Evolutionary conservation across 1,284 basidiomycete species (phyloP).

Genomic region (Volvariella volvacea): DNA sequence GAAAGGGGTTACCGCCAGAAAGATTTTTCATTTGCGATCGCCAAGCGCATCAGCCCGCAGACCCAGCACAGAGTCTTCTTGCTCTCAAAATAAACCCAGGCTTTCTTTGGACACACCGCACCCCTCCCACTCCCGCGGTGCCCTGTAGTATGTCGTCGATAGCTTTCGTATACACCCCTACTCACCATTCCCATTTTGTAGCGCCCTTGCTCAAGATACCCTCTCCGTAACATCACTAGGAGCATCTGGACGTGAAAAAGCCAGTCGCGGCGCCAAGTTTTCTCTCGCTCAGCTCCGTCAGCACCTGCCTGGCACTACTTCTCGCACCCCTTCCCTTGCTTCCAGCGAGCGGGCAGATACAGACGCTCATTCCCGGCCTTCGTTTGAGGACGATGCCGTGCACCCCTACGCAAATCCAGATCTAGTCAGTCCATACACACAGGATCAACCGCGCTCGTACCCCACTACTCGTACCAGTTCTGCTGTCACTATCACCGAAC

Average conservation of each 20-base stretch:
- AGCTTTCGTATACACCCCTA: constrained; percentile 6
- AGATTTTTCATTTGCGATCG: constrained; percentile 30
- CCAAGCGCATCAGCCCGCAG: constrained; percentile 37
- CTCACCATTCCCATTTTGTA: constrained; percentile 17
- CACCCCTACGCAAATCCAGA: constrained; percentile 79
- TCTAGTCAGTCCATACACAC: constrained; percentile 33
- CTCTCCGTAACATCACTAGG: constrained; percentile 48
- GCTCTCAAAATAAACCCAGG: constrained; percentile 44
- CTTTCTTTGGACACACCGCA: constrained; percentile 51
- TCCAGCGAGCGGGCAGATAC: constrained; percentile 8
- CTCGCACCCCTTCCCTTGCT: constrained; percentile 11
- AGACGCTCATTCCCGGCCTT: too few species aligned
- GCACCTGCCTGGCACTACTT: constrained; percentile 12
- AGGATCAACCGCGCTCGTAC: constrained; percentile 21
- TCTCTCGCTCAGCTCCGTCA: constrained; percentile 12
- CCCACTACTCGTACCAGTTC: constrained; percentile 40
- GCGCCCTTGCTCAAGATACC: constrained; percentile 52
- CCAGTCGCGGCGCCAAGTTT: constrained; percentile 19
- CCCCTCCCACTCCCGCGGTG: constrained; percentile 44
- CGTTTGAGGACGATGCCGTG: constrained; percentile 11
- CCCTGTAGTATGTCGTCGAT: constrained; percentile 45
- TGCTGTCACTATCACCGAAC: constrained; percentile 47
- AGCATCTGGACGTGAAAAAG: constrained; percentile 8
- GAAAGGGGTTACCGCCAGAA: constrained; percentile 10
- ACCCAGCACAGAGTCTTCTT: constrained; percentile 57